Percentiles rank a stretch among this genome's conserved stretches.
These are phyloP conservation scores for Plasmodium gallinaceum DNA, from an alignment of 169 alveolate genomes.

Conservation along the genomic window DNA sequence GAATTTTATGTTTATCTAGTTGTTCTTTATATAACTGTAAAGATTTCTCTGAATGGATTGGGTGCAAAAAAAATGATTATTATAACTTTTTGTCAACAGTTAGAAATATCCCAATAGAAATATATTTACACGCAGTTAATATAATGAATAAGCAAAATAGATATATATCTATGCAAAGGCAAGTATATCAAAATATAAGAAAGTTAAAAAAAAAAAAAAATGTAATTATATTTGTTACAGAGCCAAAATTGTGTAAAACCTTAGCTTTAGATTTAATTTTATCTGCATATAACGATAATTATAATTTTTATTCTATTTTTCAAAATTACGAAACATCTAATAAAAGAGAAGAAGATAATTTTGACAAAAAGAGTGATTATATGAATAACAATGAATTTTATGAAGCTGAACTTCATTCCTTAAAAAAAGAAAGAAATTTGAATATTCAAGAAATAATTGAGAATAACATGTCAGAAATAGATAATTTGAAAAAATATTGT, in stretches of 20 bases:
- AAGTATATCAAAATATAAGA: constrained; percentile 64
- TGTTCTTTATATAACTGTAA: constrained; percentile 82
- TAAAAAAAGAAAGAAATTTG: no score
- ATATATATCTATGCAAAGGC: constrained; percentile 77
- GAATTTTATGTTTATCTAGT: constrained; percentile 58
- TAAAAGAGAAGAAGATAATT: neutral
- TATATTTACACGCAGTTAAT: constrained; percentile 70
- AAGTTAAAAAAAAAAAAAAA: constrained; percentile 81
- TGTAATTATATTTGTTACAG: constrained; percentile 94
- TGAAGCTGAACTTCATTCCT: neutral
- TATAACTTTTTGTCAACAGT: constrained; percentile 89
- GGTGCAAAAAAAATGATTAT: constrained; percentile 82
- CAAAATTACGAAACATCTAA: neutral
- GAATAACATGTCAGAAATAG: neutral
- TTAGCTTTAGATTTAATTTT: constrained; percentile 94
- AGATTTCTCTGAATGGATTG: constrained; percentile 93
- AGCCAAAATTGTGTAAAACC: constrained; percentile 95
- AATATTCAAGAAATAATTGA: neutral
- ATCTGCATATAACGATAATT: constrained; percentile 86
- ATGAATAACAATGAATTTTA: neutral
- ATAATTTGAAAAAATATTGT: neutral
- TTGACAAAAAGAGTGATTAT: neutral
- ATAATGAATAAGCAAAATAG: constrained; percentile 74
- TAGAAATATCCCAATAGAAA: constrained; percentile 88
- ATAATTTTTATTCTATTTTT: constrained; percentile 52